Evolutionary conservation across 1,284 basidiomycete species (phyloP).

Genomic region (Entoloma clypeatum): DNA sequence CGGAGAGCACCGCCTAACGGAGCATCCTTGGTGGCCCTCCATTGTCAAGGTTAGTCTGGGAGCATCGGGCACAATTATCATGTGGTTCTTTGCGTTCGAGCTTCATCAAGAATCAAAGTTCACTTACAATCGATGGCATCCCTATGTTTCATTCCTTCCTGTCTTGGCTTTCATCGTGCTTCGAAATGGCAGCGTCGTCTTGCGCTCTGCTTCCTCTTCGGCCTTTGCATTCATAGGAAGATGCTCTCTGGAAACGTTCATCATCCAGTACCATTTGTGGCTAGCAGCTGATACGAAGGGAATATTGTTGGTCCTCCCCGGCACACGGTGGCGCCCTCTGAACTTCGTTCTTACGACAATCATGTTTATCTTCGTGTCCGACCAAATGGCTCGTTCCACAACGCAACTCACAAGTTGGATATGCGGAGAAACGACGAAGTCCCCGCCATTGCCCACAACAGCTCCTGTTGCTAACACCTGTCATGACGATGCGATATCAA

Average conservation of each 20-base stretch:
- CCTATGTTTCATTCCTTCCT: constrained; percentile 79
- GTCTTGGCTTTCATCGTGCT: constrained; percentile 72
- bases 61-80: constrained; percentile 48
- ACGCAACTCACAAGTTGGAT: constrained; percentile 70
- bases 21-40: constrained; percentile 63
- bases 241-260: constrained; percentile 83
- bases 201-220: constrained; percentile 67
- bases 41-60: constrained; percentile 45
- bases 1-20: constrained; percentile 68
- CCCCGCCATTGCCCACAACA: constrained; percentile 25
- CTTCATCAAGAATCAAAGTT: constrained; percentile 74
- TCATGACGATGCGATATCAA: no score
- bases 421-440: constrained; percentile 40
- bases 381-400: constrained; percentile 74
- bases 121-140: constrained; percentile 82
- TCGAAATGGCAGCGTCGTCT: constrained; percentile 68
- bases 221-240: constrained; percentile 79
- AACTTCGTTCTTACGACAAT: constrained; percentile 76
- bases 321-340: constrained; percentile 64
- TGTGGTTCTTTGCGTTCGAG: constrained; percentile 85
- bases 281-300: constrained; percentile 85
- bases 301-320: constrained; percentile 75
- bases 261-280: constrained; percentile 89
- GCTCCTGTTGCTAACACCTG: constrained; percentile 19
- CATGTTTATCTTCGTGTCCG: constrained; percentile 76